phyloP scores from a whole-genome alignment of 2,329 filamentous ascomycete genomes.

The Cercospora janseana region DNA sequence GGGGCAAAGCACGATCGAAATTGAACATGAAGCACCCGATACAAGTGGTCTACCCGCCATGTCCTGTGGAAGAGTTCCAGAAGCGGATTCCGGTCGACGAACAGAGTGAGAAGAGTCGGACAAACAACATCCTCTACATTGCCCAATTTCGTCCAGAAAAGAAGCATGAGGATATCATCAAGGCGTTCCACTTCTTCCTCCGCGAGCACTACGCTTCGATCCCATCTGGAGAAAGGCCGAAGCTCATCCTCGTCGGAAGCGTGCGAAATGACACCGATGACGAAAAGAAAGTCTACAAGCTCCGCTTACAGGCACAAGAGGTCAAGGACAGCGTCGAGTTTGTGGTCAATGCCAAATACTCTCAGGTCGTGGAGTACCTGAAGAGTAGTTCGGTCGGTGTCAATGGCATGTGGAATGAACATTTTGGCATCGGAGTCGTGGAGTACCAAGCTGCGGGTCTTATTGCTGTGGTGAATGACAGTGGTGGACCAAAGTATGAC shows the following conservation, averaged over 20 bases:
- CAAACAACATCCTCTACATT: constrained; percentile 81
- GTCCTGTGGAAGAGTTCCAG: constrained; percentile 82
- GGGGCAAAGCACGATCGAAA: constrained; percentile 58
- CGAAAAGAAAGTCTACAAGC: constrained; percentile 79
- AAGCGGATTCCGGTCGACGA: constrained; percentile 68
- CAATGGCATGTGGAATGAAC: constrained; percentile 99
- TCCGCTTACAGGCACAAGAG: constrained; percentile 78
- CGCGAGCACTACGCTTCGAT: constrained; percentile 51
- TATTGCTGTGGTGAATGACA: constrained; percentile 89
- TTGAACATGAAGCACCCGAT: constrained; percentile 57
- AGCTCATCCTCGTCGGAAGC: constrained; percentile 81
- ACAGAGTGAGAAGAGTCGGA: constrained; percentile 66
- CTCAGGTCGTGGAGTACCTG: constrained; percentile 78
- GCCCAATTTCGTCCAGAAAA: constrained; percentile 98
- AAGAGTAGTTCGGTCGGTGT: constrained; percentile 77
- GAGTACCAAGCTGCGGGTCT: constrained; percentile 96
- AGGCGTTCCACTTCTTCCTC: constrained; percentile 77
- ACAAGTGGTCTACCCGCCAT: constrained; percentile 83
- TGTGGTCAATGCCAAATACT: constrained; percentile 85
- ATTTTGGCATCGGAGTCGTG: constrained; percentile 97
- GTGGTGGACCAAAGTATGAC: constrained; percentile 87
- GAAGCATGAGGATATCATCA: constrained; percentile 83
- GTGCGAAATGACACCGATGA: constrained; percentile 77
- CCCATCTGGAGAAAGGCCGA: constrained; percentile 46
- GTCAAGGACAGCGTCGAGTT: constrained; percentile 85